phyloP scores from a whole-genome alignment of 257 asterid genomes.

The Solanum tarapatanum region DNA sequence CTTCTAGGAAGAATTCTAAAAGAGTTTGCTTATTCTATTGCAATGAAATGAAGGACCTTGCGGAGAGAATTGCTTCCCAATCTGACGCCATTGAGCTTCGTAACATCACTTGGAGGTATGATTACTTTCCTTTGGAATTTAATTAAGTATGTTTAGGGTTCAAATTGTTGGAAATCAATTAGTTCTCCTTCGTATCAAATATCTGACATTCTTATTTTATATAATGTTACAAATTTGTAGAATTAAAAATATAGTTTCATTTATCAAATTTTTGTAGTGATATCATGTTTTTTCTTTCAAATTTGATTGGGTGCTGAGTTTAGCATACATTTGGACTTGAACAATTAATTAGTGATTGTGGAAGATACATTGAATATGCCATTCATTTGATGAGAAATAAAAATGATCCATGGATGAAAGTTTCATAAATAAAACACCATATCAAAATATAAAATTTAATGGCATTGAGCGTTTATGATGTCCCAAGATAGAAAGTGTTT shows the following conservation, averaged over 20 bases:
- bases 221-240: not conserved
- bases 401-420: not conserved
- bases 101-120: conserved; percentile 74
- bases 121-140: not conserved
- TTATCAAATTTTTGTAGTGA: not conserved
- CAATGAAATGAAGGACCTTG: conserved; percentile 83
- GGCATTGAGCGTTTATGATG: not conserved
- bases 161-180: not conserved
- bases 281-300: not conserved
- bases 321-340: not conserved
- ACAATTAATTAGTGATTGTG: not conserved
- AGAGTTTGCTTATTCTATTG: conserved; percentile 72
- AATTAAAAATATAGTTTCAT: not conserved
- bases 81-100: conserved; percentile 93
- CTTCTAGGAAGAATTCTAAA: conserved; percentile 31
- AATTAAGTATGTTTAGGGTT: not conserved
- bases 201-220: not conserved
- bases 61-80: conserved; percentile 63
- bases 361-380: not conserved
- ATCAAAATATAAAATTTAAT: not conserved
- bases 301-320: not conserved
- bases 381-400: not conserved
- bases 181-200: not conserved
- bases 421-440: not conserved
- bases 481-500: not conserved